phyloP scores from a whole-genome alignment of 179 eudicot species.

The Sideroxylon spinosum region DNA sequence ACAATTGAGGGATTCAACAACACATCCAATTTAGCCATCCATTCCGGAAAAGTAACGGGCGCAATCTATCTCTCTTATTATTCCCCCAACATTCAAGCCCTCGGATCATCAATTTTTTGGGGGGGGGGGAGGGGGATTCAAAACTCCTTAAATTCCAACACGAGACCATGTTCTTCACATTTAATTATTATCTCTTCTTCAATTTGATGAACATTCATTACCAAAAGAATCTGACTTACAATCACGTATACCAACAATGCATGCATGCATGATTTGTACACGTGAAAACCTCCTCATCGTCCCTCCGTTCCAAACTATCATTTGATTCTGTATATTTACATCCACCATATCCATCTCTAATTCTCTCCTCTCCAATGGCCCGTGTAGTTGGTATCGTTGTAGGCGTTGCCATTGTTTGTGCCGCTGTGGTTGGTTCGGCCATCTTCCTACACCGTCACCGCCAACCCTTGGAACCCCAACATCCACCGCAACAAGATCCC shows the following conservation, averaged over 20 bases:
- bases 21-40: too few relatives aligned
- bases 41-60: too few relatives aligned
- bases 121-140: too few relatives aligned
- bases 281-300: background rate
- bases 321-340: background rate
- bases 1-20: too few relatives aligned
- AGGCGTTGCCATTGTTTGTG: background rate
- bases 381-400: background rate
- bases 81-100: too few relatives aligned
- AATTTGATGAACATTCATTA: too few relatives aligned
- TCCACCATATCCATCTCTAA: background rate
- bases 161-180: too few relatives aligned
- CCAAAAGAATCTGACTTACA: too few relatives aligned
- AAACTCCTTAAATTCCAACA: too few relatives aligned
- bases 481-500: background rate
- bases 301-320: background rate
- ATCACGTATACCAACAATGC: background rate
- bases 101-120: too few relatives aligned
- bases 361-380: background rate
- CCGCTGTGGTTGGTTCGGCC: background rate
- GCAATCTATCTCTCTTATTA: too few relatives aligned
- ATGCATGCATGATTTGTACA: background rate
- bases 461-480: background rate
- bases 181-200: too few relatives aligned
- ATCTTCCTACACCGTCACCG: background rate